Percentiles rank a stretch among this genome's conserved stretches.
phyloP scores from a whole-genome alignment of 192 early-diverging fungal genomes.

The Coemansia sp. region DNA sequence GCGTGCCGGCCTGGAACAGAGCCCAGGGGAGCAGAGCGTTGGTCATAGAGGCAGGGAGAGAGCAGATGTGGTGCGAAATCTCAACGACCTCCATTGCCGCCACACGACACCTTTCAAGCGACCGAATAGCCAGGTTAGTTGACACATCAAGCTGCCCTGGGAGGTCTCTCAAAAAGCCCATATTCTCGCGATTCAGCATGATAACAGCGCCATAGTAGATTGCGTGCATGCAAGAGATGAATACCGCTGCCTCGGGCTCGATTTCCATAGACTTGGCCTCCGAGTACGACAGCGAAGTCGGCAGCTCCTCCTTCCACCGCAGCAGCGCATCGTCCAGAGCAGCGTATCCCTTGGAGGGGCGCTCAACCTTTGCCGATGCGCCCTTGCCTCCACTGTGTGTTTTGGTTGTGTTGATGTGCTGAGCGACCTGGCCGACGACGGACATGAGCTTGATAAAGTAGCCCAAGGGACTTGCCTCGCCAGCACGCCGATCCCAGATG shows the following conservation, averaged over 20 bases:
- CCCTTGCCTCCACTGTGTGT: neutral
- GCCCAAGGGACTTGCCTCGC: constrained; percentile 27
- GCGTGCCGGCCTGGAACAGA: constrained; percentile 51
- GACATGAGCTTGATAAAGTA: constrained; percentile 52
- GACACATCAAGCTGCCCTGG: constrained; percentile 48
- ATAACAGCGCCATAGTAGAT: constrained; percentile 47
- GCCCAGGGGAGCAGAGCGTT: constrained; percentile 51
- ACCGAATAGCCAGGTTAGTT: constrained; percentile 42
- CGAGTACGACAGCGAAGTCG: constrained; percentile 22
- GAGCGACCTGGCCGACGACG: constrained; percentile 45
- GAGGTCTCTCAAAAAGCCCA: constrained; percentile 35
- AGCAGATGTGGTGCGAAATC: constrained; percentile 40
- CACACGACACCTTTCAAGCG: constrained; percentile 43
- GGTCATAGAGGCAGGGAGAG: constrained; percentile 44
- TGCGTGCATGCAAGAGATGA: constrained; percentile 44
- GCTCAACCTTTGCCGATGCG: neutral
- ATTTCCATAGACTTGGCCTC: constrained; percentile 13
- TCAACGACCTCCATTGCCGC: constrained; percentile 51
- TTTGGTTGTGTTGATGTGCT: constrained; percentile 39
- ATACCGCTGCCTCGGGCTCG: constrained; percentile 31
- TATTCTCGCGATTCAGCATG: constrained; percentile 51
- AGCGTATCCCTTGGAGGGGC: constrained; percentile 12
- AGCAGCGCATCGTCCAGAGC: constrained; percentile 36
- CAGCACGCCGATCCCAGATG: constrained; percentile 25
- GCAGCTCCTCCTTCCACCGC: constrained; percentile 51